phyloP scores from a whole-genome alignment of 176 grass and related monocot genomes.

The Cenchrus americanus region DNA sequence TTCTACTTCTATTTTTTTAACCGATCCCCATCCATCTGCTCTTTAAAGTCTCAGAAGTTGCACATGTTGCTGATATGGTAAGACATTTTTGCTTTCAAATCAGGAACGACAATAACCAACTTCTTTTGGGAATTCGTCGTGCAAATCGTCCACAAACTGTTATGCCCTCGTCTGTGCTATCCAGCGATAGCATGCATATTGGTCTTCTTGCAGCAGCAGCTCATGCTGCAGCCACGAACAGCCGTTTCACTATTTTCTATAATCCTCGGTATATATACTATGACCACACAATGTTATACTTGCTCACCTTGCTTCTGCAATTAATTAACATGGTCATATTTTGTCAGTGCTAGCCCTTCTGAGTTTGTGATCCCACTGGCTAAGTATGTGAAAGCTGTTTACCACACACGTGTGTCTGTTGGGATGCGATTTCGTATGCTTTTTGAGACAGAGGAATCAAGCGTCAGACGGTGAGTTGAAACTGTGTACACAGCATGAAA shows the following conservation, averaged over 20 bases:
- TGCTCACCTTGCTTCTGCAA: neutral
- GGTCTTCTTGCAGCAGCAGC: conserved; percentile 97
- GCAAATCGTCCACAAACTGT: conserved; percentile 88
- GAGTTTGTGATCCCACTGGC: conserved; percentile 94
- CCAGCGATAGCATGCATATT: conserved; percentile 98
- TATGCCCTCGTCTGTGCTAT: conserved; percentile 92
- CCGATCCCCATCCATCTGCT: neutral
- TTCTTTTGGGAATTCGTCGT: conserved; percentile 84
- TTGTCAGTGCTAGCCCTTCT: conserved; percentile 87
- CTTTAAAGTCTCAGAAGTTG: neutral
- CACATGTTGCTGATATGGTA: neutral
- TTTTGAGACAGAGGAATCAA: conserved; percentile 98
- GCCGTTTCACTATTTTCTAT: conserved; percentile 95
- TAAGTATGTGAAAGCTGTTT: conserved; percentile 96
- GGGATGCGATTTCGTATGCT: conserved; percentile 98
- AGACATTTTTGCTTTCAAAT: conserved; percentile 27
- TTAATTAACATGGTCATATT: conserved; percentile 26
- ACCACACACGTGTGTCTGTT: conserved; percentile 87
- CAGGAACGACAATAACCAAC: conserved; percentile 95
- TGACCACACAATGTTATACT: neutral
- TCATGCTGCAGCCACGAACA: conserved; percentile 96
- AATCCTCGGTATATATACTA: conserved; percentile 71
- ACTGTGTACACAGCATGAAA: neutral
- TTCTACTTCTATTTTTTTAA: neutral
- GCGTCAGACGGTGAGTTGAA: conserved; percentile 72